Percentiles rank a stretch among this genome's conserved stretches.
These are phyloP conservation scores for Boechera divaricarpa DNA, from an alignment of 345 rosid species.

Conservation along the genomic window DNA sequence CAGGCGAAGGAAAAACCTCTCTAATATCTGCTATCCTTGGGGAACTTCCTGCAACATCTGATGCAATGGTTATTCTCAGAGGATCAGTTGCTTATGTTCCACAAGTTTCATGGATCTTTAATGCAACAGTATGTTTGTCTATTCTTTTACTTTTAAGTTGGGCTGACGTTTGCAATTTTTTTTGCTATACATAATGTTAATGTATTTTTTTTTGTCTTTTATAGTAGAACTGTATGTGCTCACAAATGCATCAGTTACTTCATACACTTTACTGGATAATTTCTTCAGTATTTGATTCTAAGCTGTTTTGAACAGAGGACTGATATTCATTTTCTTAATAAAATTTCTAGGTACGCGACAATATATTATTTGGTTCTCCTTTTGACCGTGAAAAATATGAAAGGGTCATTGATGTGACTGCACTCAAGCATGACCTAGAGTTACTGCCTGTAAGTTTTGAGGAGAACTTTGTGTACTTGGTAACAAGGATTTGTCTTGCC, in stretches of 20 bases:
- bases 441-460: conserved; percentile 45
- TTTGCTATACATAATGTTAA: not conserved
- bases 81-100: conserved; percentile 80
- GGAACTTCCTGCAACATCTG: conserved; percentile 73
- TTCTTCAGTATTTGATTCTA: conserved; percentile 1
- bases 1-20: conserved; percentile 81
- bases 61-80: conserved; percentile 54
- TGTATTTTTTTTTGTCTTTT: not conserved
- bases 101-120: conserved; percentile 90
- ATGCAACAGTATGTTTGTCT: conserved; percentile 79
- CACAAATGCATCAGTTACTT: conserved; percentile 19
- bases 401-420: conserved; percentile 63
- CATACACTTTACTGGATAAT: not conserved
- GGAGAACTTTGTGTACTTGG: conserved; percentile 17
- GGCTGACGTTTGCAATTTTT: not conserved
- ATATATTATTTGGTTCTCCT: conserved; percentile 66
- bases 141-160: conserved; percentile 9
- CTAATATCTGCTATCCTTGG: conserved; percentile 70
- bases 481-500: conserved; percentile 20
- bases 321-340: conserved; percentile 37
- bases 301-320: conserved; percentile 7
- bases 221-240: not conserved
- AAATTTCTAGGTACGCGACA: conserved; percentile 64
- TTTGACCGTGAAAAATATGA: conserved; percentile 53
- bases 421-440: conserved; percentile 66